phyloP scores from a whole-genome alignment of 1,139 yeast genomes.

The Chernovozyma sophiae-reginae region DNA sequence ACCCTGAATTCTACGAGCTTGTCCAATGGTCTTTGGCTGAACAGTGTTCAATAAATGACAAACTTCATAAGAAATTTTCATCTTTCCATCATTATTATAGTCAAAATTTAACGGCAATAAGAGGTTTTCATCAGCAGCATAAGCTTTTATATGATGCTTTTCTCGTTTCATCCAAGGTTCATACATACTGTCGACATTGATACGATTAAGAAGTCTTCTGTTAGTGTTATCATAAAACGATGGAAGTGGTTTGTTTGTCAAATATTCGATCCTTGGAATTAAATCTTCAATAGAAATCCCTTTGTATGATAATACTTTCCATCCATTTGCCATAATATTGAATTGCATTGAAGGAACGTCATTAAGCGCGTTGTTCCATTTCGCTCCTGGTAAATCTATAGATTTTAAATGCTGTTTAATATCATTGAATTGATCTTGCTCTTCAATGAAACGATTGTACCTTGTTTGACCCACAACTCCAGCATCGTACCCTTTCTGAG shows the following conservation, averaged over 20 bases:
- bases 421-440: conserved; percentile 41
- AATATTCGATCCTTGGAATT: conserved; percentile 26
- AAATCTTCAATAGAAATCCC: conserved; percentile 29
- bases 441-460: conserved; percentile 46
- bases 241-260: conserved; percentile 18
- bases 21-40: conserved; percentile 88
- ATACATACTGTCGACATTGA: conserved; percentile 78
- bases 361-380: conserved; percentile 50
- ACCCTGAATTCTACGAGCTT: conserved; percentile 91
- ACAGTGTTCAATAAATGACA: conserved; percentile 64
- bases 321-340: conserved; percentile 36
- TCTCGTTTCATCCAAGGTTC: conserved; percentile 79
- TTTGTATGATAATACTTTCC: conserved; percentile 43
- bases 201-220: conserved; percentile 51
- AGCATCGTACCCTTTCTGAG: conserved; percentile 57
- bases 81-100: conserved; percentile 45
- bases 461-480: conserved; percentile 70
- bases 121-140: conserved; percentile 76
- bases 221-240: conserved; percentile 30
- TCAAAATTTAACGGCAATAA: conserved; percentile 62
- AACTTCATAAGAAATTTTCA: conserved; percentile 69
- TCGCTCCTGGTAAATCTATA: conserved; percentile 47
- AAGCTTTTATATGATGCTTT: conserved; percentile 64
- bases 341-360: conserved; percentile 23
- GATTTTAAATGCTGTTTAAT: conserved; percentile 44